Base-by-base conservation (phyloP, 2,329 filamentous ascomycete species). In the Orbilia oligospora region DNA sequence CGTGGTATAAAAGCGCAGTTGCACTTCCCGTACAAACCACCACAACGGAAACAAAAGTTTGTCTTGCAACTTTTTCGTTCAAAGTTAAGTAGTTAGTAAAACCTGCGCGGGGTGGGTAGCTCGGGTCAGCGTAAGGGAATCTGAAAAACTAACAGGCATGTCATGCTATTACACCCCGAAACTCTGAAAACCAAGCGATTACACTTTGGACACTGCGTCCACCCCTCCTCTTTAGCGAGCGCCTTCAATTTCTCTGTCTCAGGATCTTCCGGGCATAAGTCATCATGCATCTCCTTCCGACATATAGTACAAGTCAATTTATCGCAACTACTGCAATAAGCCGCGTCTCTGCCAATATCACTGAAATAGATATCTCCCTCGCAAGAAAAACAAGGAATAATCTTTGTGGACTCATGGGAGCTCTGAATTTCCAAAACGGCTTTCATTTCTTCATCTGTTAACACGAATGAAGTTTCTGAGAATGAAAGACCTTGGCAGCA, bases 201-300 rank as follows among this genome's bases (percentile, higher is more conserved):
- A 24, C 75, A 78, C 46, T 78, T 78, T 3, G 75, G 75, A 46
- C 75, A 78, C 30, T 78, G 75, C 22, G 75, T 68, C 75, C 75
- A 78, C 4, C 75, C 75, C 56, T 72, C 68, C 18, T 78, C 53
- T n/a, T 72, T 72, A 14, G 75, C 75, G 8, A 72, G 18, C 14
- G 16, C 20, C 24, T 16, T 68, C 33, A 78, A 41, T 1, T 5
- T 44, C 5, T 69, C 68, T n/a, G 75, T 78, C 36, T 72, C 75
- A 3, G 75, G 75, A 24, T 78, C 75, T 12, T 78, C 75, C 22
- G 75, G 75, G 14, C 75, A 78, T 18, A 78, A 55, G 36, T 72
- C 75, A 5, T 46, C 20, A 41, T 78, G 75, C 75, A 78, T 78
- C 36, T 78, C 75, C 24, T 78, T 78, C 18, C 55, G 63, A 51